Conservation (phyloP, 2,329 filamentous ascomycete species). For the Colletotrichum orbiculare region DNA sequence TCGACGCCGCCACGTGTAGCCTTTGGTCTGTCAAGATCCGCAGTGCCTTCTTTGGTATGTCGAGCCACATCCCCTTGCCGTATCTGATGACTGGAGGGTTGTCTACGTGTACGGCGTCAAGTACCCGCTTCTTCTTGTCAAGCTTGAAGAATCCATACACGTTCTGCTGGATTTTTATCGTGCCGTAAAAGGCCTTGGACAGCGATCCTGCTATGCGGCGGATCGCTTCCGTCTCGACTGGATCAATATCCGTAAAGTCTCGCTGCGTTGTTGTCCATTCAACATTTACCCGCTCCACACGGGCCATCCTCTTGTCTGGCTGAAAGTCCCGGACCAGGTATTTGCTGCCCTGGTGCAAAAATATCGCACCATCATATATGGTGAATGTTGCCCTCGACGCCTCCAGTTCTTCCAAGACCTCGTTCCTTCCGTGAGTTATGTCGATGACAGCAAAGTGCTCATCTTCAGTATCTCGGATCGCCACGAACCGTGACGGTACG, state of each 20-base stretch:
- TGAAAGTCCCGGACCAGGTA: conserved; percentile 93
- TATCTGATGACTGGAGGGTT: conserved; percentile 89
- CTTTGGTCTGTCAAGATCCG: conserved; percentile 79
- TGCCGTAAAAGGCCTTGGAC: conserved; percentile 84
- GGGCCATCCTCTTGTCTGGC: conserved; percentile 82
- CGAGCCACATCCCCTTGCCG: conserved; percentile 95
- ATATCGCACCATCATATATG: conserved; percentile 96
- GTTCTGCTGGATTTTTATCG: conserved; percentile 85
- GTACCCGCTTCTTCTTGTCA: conserved; percentile 84
- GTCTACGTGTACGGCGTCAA: conserved; percentile 93
- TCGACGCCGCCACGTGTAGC: conserved; percentile 86
- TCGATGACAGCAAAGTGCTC: conserved; percentile 96
- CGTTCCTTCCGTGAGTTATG: conserved; percentile 82
- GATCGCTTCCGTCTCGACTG: conserved; percentile 90
- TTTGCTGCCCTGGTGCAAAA: conserved; percentile 92
- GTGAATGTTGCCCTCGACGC: conserved; percentile 95
- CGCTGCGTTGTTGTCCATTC: conserved; percentile 96
- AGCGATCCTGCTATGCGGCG: conserved; percentile 72
- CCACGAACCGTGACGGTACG: conserved; percentile 82
- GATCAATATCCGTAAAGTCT: conserved; percentile 94
- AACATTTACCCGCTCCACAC: conserved; percentile 88
- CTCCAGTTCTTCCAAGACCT: conserved; percentile 94
- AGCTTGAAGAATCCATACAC: conserved; percentile 98
- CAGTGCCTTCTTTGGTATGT: conserved; percentile 83
- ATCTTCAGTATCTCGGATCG: conserved; percentile 88